Evolutionary conservation across 495 filamentous ascomycete genomes (phyloP), one percentile per base, ranked within the genome.

Genomic region (Margaritispora aquatica): DNA sequence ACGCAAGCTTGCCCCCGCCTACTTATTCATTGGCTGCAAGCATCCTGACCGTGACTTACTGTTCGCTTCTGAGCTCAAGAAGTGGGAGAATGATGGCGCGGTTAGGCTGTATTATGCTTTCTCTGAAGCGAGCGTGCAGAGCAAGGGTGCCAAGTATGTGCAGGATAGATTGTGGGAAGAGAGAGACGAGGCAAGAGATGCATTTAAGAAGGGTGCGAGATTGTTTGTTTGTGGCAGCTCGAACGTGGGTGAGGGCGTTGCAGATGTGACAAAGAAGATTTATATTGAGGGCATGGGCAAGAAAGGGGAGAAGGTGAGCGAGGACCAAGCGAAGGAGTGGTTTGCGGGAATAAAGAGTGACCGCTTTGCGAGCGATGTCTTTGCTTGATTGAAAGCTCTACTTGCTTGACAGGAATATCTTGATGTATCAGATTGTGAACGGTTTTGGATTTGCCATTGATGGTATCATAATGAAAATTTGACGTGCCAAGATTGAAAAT

Each of bases 11-110:
- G 78, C 73, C 5, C 73, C 61, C 20, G 79, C 78, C 1, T 29
- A 83, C 9, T 65, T 84, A 3, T 82, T 78, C 61, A 57, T 77
- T 8, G 80, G 80, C n/a, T 81, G 79, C 55, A 74, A 77, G 13
- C 69, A 73, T 1, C 58, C 71, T 52, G 72, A 68, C 9, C 64
- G 69, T 29, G 80, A 82, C 58, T 68, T 69, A n/a, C 69, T 82
- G 20, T 76, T 82, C 62, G 63, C 68, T 0, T 61, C 66, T 11
- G 80, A 83, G 52, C 62, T 81, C 7, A 63, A 63, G 0, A 67
- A 69, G 26, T 84, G 78, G 77, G 67, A 73, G 5, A 23, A 49
- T 0, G 63, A 66, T 15, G 77, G 78, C 4, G 76, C 71, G 3
- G 76, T 83, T 20, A 67, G 72, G 57, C 57, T 82, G 49, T 56